Base-by-base conservation (phyloP, 2,329 filamentous ascomycete species). In the Verticillium nonalfalfae region DNA sequence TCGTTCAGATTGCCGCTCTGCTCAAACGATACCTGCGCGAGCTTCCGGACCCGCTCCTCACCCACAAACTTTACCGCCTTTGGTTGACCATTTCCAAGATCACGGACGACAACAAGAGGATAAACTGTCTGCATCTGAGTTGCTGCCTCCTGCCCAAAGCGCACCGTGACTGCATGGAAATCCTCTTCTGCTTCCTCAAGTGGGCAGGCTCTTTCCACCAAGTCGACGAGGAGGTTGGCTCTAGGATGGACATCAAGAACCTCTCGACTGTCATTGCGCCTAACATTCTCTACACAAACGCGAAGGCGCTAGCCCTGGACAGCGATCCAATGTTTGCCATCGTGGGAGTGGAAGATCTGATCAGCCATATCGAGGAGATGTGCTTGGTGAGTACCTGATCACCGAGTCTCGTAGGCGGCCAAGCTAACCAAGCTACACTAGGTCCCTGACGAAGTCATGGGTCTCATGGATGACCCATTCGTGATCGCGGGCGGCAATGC, bases 241-340 rank as follows among this genome's bases (percentile, higher is more conserved):
- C 94, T 68, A 97, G 98, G 81, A 99, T 99, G 95, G 95, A 99
- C 73, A 90, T 96, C 59, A 93, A 96, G 79, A 99, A 99, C 71
- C 84, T 99, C 65, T 92, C 95, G 3, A 98, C 96, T 3, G 95
- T 99, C 65, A 97, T 99, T 74, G 93, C 94, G 5, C 95, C 95
- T 0, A 99, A 99, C 70, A 92, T 99, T 64, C 82, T 97, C 13
- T 93, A 90, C 68, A 90, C 89, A 66, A 81, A 80, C 66, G 77
- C 84, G 52, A 90, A 88, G 72, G 83, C 81, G 57, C 81, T 84
- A 7, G 85, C 85, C 54, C 85, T 93, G 66, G 94, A 96, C 67
- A 87, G 88, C 69, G 93, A 97, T 68, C 95, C 93, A 64, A 97
- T 98, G 78, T 85, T 90, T 70, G 93, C 94, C 35, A 97, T 99